A percentile compares a stretch with the other conserved stretches of the same genome.
These are phyloP conservation scores for Phaeodactylum tricornutum DNA, from an alignment of 108 stramenopile genomes.

Conservation along the genomic window DNA sequence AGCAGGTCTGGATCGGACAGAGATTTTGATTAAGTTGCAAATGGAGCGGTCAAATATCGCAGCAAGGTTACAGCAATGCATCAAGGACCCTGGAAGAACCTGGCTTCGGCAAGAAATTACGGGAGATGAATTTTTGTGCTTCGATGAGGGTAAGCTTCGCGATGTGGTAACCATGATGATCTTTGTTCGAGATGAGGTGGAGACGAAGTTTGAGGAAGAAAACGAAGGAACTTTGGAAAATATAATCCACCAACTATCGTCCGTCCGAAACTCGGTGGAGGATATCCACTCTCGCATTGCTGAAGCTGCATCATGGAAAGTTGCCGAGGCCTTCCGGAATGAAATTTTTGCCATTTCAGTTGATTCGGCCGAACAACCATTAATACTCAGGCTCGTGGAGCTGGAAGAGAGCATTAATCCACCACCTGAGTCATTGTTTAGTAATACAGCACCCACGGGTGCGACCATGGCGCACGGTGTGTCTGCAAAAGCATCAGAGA, in stretches of 20 bases:
- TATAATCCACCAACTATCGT: not conserved
- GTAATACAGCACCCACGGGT: too few species aligned
- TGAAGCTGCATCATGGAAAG: not conserved
- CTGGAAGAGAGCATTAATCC: too few species aligned
- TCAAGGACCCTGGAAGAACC: too few species aligned
- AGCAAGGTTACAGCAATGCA: too few species aligned
- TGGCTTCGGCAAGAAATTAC: too few species aligned
- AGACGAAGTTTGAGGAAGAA: not conserved
- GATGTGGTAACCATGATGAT: slow-evolving; percentile 51
- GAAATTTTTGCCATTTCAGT: not conserved
- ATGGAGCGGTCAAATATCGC: too few species aligned
- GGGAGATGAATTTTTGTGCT: too few species aligned
- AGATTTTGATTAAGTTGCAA: too few species aligned
- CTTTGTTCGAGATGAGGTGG: slow-evolving; percentile 32
- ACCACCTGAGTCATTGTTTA: too few species aligned
- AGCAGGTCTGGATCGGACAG: too few species aligned
- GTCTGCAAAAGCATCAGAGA: too few species aligned
- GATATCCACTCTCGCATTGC: not conserved
- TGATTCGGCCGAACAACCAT: not conserved
- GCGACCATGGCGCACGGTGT: too few species aligned
- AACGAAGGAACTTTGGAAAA: not conserved
- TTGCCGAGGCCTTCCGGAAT: not conserved
- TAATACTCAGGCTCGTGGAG: not conserved
- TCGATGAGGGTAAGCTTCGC: slow-evolving; percentile 20
- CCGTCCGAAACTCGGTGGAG: not conserved